Conservation (phyloP, 148 eudicot genomes). For the Vaccinium vitisidaea region DNA sequence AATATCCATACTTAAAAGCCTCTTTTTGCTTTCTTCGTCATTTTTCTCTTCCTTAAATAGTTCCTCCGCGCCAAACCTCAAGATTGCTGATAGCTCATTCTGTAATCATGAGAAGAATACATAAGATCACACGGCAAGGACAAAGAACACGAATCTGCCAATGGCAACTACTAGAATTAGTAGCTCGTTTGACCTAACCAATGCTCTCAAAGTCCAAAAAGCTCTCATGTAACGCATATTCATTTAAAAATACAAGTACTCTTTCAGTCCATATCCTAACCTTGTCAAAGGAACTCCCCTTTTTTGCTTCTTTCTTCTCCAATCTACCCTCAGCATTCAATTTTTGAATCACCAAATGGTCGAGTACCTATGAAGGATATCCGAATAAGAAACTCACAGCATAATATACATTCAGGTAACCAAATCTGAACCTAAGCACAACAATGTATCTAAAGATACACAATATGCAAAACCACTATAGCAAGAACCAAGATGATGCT, state of each 20-base stretch:
- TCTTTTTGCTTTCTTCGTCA: constrained; percentile 95
- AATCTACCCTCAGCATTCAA: constrained; percentile 95
- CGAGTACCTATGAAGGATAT: constrained; percentile 66
- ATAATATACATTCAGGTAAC: not conserved
- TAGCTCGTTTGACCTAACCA: not conserved
- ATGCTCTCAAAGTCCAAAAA: constrained; percentile 9
- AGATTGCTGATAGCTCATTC: constrained; percentile 99
- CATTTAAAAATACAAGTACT: not conserved
- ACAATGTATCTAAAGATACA: constrained; percentile 6
- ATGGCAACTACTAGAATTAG: not conserved
- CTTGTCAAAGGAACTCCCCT: constrained; percentile 80
- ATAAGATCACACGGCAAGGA: not conserved
- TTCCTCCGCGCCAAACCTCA: constrained; percentile 98
- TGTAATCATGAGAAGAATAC: constrained; percentile 27
- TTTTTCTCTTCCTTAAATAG: constrained; percentile 91
- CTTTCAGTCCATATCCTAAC: constrained; percentile 37
- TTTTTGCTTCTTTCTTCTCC: constrained; percentile 96
- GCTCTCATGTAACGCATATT: not conserved
- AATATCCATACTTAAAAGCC: constrained; percentile 89
- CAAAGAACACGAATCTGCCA: not conserved
- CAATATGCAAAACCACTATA: not conserved
- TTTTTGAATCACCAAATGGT: constrained; percentile 97
- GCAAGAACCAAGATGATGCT: constrained; percentile 3
- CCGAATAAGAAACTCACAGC: constrained; percentile 2
- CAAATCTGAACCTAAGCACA: not conserved